Evolutionary conservation across 75 land plant genomes (phyloP), one percentile per base, ranked within the genome.

Genomic region (Cupressus sempervirens): DNA sequence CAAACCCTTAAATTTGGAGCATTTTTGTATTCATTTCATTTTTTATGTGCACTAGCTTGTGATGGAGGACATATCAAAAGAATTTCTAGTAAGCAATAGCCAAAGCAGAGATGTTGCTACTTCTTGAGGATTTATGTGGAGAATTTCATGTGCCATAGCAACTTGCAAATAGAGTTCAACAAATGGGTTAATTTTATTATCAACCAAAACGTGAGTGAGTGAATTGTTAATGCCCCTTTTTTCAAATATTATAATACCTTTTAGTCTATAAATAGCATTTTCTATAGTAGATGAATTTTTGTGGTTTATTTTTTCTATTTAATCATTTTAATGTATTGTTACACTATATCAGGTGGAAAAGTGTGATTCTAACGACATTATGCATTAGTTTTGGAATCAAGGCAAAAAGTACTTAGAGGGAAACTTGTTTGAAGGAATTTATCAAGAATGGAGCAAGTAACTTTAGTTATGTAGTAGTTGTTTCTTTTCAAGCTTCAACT

Each of bases 181-280:
- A 93, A 94, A 35, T 84, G 85, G 43, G 93, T 96, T 85, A 97
- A 97, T 88, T 97, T 97, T 90, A 91, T 97, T 91, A 97, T 98
- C 29, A 98, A 98, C 6, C 98, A 97, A 86, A 97, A 97, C 46
- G 99, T 98, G 85, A 97, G 99, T 97, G 84, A 88, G 92, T 85
- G 23, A 5, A 58, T 18, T 58, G 5, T 58, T 3, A n/a, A n/a
- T 23, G 26, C n/a, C 0, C 62, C 18, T 4, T 58, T 12, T 48
- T 83, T 46, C 3, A 1, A 23, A 2, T 3, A n/a, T 62, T 62
- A 23, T 62, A 5, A 11, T 11, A 13, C 11, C 52, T 46, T 7
- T 0, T 10, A 48, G 52, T 48, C 12, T 48, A 48, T 10, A 48
- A 7, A 10, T 48, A 48, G 10, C 2, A 48, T 48, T 10, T 48